Percentiles rank a stretch among this genome's conserved stretches.
Evolutionary conservation across 495 filamentous ascomycete genomes (phyloP).

Genomic region (Annulohypoxylon bovei): DNA sequence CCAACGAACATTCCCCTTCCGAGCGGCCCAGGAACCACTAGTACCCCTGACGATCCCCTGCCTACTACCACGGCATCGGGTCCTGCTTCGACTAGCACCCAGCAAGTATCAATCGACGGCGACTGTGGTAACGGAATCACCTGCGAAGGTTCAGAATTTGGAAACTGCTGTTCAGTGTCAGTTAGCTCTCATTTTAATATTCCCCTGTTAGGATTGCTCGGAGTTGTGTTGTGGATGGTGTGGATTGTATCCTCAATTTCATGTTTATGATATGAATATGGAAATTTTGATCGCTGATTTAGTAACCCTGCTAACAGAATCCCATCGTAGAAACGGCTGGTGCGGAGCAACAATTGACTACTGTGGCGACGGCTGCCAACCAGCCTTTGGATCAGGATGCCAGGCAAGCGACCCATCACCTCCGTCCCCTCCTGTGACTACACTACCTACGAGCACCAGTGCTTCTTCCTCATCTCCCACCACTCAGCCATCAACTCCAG

Average conservation of each 20-base stretch:
- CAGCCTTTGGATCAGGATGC: conserved; percentile 52
- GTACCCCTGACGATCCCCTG: conserved; percentile 23
- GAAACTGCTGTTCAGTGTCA: conserved; percentile 54
- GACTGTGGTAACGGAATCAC: conserved; percentile 56
- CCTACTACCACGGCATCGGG: conserved; percentile 25
- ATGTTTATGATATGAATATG: conserved; percentile 21
- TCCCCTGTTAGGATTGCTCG: not conserved
- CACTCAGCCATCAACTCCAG: conserved; percentile 15
- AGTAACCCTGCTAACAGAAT: conserved; percentile 5
- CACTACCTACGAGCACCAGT: conserved; percentile 26
- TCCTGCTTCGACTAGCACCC: conserved; percentile 37
- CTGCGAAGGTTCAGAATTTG: conserved; percentile 52
- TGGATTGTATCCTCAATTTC: not conserved
- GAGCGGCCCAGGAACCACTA: conserved; percentile 16
- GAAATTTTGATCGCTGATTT: not conserved
- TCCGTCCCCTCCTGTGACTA: conserved; percentile 21
- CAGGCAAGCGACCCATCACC: conserved; percentile 36
- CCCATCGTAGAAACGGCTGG: conserved; percentile 41
- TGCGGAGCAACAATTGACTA: conserved; percentile 54
- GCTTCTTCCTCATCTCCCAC: conserved; percentile 25
- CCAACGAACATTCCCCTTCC: conserved; percentile 27
- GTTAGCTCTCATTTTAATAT: conserved; percentile 26
- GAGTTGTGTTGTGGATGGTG: not conserved
- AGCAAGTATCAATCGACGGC: conserved; percentile 47
- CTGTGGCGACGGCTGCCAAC: conserved; percentile 53